Base-by-base conservation (phyloP, 1,284 basidiomycete species). In the Sanghuangporus sanghuang region DNA sequence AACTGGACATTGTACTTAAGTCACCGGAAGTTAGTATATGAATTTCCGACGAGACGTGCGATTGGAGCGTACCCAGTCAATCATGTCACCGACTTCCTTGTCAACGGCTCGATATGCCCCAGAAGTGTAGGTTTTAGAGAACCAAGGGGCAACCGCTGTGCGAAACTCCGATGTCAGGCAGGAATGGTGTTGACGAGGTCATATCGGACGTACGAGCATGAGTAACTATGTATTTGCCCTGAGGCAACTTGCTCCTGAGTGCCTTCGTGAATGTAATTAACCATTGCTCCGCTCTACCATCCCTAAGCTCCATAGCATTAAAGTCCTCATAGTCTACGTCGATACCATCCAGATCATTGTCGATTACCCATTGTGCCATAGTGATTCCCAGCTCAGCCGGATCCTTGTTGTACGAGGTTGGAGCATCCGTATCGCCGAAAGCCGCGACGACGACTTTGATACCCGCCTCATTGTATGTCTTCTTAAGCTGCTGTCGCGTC, bases 371-470 rank as follows among this genome's bases (percentile, higher is more conserved):
- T 79, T 59, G 40, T 8, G 68, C 68, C 56, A 70, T 64, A 11
- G 36, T 54, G 27, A 65, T 53, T 1, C 66, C 69, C 2, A 56
- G 50, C 16, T 50, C 40, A 6, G 60, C 56, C 12, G 69, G 67
- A 49, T 70, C 68, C 14, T 42, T 53, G 40, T 61, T 61, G 6
- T 32, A 16, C 3, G 67, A 65, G 0, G 68, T 68, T 1, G 69
- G 69, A 11, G 50, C 48, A 32, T 70, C 69, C 16, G 68, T 68
- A 0, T 54, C 36, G n/a, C 69, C 69, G 53, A 69, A 69, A 5
- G 68, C 69, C 18, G 69, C 68, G 50, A 69, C 68, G 32, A 70
- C 49, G 50, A 70, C 57, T 57, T 68, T 69, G 57, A 68, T 69
- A 7, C 69, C 69, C 23, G 70, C 70, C 16, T 65, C 62, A 27